Conservation (phyloP, 2,329 filamentous ascomycete genomes). For the Raffaelea ambrosiae region DNA sequence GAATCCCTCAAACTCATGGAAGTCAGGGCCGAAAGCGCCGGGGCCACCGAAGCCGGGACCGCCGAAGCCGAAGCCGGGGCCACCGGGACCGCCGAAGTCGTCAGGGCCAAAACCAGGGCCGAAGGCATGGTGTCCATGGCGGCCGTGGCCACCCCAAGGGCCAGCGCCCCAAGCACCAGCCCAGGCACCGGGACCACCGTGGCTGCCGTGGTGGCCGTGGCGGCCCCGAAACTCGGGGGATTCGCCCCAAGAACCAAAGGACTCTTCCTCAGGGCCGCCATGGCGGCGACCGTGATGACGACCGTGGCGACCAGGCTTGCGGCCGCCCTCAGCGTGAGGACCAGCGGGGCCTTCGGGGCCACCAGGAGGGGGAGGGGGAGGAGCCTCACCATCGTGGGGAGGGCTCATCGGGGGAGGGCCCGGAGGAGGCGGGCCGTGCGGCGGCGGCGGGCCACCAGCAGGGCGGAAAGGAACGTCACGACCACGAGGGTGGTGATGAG, state of each 20-base stretch:
- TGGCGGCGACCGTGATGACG: background rate
- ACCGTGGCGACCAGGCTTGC: background rate
- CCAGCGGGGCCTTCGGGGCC: constrained; percentile 7
- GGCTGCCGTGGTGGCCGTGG: background rate
- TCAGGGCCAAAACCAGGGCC: background rate
- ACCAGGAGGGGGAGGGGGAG: background rate
- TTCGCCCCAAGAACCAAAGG: background rate
- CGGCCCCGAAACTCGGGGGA: background rate
- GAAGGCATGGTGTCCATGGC: constrained; percentile 3
- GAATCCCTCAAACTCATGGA: background rate
- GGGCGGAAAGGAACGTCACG: background rate
- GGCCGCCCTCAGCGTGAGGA: background rate
- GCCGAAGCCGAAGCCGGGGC: constrained; percentile 3
- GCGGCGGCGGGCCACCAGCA: background rate
- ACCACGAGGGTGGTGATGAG: constrained; percentile 1
- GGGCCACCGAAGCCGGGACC: background rate
- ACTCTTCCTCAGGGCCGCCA: background rate
- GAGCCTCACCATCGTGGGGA: background rate
- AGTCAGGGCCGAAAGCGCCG: background rate
- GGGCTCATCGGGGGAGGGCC: too few relatives aligned
- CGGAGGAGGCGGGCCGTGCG: background rate
- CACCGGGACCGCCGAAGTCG: constrained; percentile 1
- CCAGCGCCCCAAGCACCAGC: background rate
- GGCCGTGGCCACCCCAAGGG: background rate
- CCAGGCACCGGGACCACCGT: background rate